Evolutionary conservation across 345 rosid species (phyloP), one percentile per base, ranked within the genome.

Genomic region (Citrus inodora): DNA sequence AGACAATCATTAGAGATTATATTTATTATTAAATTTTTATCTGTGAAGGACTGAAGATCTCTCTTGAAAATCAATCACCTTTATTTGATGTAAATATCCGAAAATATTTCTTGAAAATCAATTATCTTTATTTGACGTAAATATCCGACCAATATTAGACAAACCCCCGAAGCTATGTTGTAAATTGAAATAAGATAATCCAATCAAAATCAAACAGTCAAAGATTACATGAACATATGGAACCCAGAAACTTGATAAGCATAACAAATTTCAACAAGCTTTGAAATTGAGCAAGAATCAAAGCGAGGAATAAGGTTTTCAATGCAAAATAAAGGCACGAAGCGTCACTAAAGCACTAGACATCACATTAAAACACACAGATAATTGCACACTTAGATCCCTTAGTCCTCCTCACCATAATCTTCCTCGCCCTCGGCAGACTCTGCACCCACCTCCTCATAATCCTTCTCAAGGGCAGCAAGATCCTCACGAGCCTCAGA

Each of bases 371-470:
- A 6, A 28, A 9, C 5, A 2, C 3, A 28, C 32, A n/a, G 11
- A 62, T 5, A 19, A 28, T 7, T 28, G 33, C 32, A 58, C 46
- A 2, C 69, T 46, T 22, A 6, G 25, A 48, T 75, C 62, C n/a
- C 71, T 61, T 7, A 89, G 80, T 89, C 87, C 35, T 89, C 94
- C 0, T 89, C 93, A 6, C 81, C 87, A 14, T 86, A 90, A 0
- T 88, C 95, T 27, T 92, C 93, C 27, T 90, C 95, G 7, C 88
- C 93, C 68, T 92, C 93, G 3, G 89, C 91, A 9, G 90, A 86
- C 85, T 92, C 95, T 2, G 95, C 95, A 71, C 95, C 95, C 1
- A 92, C 95, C 80, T 92, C 95, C 82, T 90, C 95, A 0, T 91
- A 91, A 78, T 90, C 94, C 84, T 90, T 90, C 92, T 90, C 94